These are phyloP conservation scores for Keithomyces neogunnii DNA, from an alignment of 2,329 filamentous ascomycete species.

Conservation along the genomic window DNA sequence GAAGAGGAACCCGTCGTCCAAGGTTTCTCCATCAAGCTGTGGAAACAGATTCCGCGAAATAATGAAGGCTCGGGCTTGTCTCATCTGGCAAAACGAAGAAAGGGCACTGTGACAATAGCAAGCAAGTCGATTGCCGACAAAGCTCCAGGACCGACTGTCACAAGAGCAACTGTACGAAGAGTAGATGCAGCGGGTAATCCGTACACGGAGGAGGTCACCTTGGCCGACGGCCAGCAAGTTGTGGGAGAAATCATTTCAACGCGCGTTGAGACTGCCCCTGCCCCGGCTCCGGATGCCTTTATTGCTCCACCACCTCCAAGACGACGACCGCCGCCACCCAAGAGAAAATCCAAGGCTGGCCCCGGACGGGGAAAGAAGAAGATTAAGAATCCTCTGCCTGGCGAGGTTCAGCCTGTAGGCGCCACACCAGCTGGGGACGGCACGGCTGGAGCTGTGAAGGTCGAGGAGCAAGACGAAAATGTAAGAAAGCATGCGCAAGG, in stretches of 20 bases:
- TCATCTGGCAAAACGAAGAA: conserved; percentile 53
- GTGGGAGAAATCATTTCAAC: conserved; percentile 72
- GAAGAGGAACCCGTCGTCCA: conserved; percentile 50
- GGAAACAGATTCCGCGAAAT: conserved; percentile 55
- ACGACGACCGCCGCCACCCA: conserved; percentile 65
- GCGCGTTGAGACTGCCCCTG: conserved; percentile 45
- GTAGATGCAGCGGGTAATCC: conserved; percentile 72
- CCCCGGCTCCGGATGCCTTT: conserved; percentile 47
- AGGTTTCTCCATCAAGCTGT: conserved; percentile 48
- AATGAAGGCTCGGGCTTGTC: conserved; percentile 44
- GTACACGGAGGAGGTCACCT: conserved; percentile 74
- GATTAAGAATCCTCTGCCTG: conserved; percentile 48
- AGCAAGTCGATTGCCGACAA: conserved; percentile 40
- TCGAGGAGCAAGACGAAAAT: conserved; percentile 28
- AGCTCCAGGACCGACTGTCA: conserved; percentile 47
- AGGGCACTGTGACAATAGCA: conserved; percentile 49
- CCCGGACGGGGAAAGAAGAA: conserved; percentile 73
- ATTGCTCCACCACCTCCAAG: conserved; percentile 33
- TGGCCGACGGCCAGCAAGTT: conserved; percentile 69
- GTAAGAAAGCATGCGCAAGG: conserved; percentile 20
- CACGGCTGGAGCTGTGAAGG: conserved; percentile 28
- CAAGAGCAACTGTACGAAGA: conserved; percentile 72
- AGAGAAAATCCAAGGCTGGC: conserved; percentile 68
- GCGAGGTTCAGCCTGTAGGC: conserved; percentile 20
- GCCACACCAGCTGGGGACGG: conserved; percentile 26